Evolutionary conservation across 208 protist genomes (phyloP), one percentile per base, ranked within the genome.

Genomic region (Herpetomonas muscarum): DNA sequence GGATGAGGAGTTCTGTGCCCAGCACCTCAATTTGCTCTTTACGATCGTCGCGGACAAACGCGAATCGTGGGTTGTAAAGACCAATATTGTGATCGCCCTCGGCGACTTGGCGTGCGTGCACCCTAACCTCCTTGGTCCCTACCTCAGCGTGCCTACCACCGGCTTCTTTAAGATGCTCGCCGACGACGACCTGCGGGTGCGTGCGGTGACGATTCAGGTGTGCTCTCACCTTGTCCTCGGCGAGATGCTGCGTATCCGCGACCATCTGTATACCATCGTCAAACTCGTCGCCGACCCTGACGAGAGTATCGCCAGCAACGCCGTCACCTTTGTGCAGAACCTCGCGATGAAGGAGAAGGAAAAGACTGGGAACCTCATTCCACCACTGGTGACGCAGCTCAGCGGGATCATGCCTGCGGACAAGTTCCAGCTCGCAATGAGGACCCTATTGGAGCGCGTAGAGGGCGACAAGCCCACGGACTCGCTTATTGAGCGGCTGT

Each of bases 401-500:
- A 92, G 70, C 61, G 62, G 61, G n/a, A 57, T 75, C 19, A 89
- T 95, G 75, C 89, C 85, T 19, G 26, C 61, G 3, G 89, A 90
- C 21, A 88, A 84, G 62, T 93, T 95, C 55, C 80, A 92, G 54
- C 55, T 92, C n/a, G 83, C 85, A 1, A 81, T 95, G 81, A 69
- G 80, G 17, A 81, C 76, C 5, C 63, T 95, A 29, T 69, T 95
- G 44, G 89, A 95, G 73, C 75, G 82, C 22, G 89, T 95, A 10
- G 89, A 93, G 60, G 84, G 84, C 1, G 89, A 95, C 67, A 92
- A 93, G 60, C 85, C 83, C n/a, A 87, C 83, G 1, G 85, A 93
- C 22, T 95, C 88, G 10, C 71, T 95, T 22, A 83, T 95, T 51
- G 83, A 91, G n/a, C 71, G 83, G 10, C 73, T 95, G 19, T 92